Evolutionary conservation across 106 monocot genomes (phyloP).

Genomic region (Vanilla planifolia): DNA sequence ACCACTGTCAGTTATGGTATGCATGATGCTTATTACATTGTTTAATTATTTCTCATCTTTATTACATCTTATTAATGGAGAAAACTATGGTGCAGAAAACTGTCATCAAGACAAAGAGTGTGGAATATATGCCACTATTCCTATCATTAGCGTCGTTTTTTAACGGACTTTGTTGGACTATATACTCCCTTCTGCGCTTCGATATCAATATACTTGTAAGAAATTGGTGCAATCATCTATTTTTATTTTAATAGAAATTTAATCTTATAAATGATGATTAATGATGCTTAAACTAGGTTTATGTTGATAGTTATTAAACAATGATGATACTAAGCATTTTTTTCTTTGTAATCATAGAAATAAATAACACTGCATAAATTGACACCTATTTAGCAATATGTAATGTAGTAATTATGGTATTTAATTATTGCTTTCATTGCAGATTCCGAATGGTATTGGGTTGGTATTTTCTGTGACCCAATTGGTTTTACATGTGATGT

Average conservation of each 20-base stretch:
- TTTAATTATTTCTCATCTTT: not conserved
- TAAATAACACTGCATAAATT: not conserved
- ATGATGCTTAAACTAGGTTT: too few relatives aligned
- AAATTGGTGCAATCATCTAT: not conserved
- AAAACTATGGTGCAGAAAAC: constrained; percentile 48
- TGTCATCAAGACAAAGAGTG: constrained; percentile 78
- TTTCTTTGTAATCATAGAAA: not conserved
- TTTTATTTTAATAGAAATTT: not conserved
- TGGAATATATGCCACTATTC: constrained; percentile 81
- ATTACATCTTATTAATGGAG: too few relatives aligned
- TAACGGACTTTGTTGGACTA: constrained; percentile 76
- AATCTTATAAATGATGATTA: too few relatives aligned
- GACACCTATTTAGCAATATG: not conserved
- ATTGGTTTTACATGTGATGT: constrained; percentile 21
- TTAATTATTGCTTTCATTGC: not conserved
- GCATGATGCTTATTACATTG: not conserved
- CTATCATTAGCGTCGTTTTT: constrained; percentile 66
- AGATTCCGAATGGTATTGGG: constrained; percentile 36
- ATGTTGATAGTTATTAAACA: too few relatives aligned
- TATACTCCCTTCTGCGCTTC: constrained; percentile 68
- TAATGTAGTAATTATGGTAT: not conserved
- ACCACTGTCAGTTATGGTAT: constrained; percentile 17
- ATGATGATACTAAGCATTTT: not conserved
- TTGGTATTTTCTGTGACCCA: too few relatives aligned
- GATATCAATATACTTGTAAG: constrained; percentile 70